phyloP scores from a whole-genome alignment of 176 grass and related monocot genomes.

The Aegilops umbellulata region DNA sequence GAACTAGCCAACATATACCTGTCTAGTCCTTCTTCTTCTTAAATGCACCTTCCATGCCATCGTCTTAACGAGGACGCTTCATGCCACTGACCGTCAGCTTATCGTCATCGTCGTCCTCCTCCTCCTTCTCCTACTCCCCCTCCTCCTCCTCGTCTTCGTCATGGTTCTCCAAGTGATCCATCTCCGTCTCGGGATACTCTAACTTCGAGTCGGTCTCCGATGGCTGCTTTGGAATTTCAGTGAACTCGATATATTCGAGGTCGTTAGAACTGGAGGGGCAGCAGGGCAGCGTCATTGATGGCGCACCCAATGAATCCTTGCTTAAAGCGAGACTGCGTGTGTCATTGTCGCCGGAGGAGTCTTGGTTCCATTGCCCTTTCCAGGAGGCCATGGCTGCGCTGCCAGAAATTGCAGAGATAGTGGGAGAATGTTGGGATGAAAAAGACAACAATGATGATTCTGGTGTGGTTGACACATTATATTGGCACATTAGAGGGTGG shows the following conservation, averaged over 20 bases:
- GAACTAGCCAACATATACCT: neutral
- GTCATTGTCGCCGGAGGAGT: neutral
- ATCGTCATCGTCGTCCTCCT: neutral
- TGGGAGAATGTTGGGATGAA: neutral
- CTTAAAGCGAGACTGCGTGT: neutral
- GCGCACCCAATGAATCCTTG: neutral
- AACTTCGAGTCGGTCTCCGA: neutral
- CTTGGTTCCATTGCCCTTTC: neutral
- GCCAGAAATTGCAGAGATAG: neutral
- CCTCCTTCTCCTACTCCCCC: neutral
- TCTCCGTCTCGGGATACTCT: neutral
- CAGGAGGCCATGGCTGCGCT: neutral
- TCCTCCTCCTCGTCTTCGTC: neutral
- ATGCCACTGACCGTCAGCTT: neutral
- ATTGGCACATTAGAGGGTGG: neutral
- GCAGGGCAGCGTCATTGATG: neutral
- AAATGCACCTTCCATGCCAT: neutral
- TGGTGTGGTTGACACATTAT: neutral
- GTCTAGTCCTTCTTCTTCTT: neutral
- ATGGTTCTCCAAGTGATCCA: neutral
- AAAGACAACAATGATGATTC: neutral
- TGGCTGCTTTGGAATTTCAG: neutral
- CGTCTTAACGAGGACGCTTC: neutral
- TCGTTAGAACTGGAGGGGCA: neutral
- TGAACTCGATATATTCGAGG: neutral